Percentiles rank a stretch among this genome's conserved stretches.
Conservation (phyloP, 805 yeast species). For the Candida tallmaniae region DNA sequence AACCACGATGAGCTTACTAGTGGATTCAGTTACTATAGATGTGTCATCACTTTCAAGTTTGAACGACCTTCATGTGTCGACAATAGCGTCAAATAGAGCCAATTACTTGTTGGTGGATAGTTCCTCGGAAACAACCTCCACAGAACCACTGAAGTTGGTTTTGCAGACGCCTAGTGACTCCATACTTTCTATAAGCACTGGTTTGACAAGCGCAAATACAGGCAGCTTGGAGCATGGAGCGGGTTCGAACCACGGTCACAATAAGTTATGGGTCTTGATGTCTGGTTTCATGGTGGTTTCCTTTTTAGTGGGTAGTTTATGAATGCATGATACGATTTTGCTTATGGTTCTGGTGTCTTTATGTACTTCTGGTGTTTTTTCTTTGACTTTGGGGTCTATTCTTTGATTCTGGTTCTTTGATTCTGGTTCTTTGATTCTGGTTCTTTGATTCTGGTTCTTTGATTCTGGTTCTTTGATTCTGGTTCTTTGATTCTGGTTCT, state of each 20-base stretch:
- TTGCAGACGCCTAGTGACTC: slow-evolving; percentile 12
- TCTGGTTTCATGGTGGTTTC: slow-evolving; percentile 7
- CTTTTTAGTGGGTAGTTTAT: slow-evolving; percentile 9
- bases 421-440: too few species aligned
- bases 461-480: too few species aligned
- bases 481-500: too few species aligned
- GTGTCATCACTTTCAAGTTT: slow-evolving; percentile 5
- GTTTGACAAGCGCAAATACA: not conserved
- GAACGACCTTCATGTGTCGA: slow-evolving; percentile 1
- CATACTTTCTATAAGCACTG: slow-evolving; percentile 5
- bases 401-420: too few species aligned
- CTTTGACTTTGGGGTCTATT: not conserved
- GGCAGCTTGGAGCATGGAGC: slow-evolving; percentile 4
- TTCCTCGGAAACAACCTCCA: slow-evolving; percentile 1
- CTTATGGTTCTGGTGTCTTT: not conserved
- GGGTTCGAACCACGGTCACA: slow-evolving; percentile 1
- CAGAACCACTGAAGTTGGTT: slow-evolving; percentile 8
- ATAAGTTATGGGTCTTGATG: slow-evolving; percentile 4
- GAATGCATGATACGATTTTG: not conserved
- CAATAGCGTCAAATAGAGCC: not conserved
- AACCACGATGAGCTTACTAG: slow-evolving; percentile 3
- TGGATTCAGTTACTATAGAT: slow-evolving; percentile 5
- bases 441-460: too few species aligned
- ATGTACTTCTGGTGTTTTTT: not conserved
- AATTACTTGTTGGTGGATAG: slow-evolving; percentile 3